These are phyloP conservation scores for Leishmania martiniquensis DNA, from an alignment of 208 protist genomes.

Conservation along the genomic window DNA sequence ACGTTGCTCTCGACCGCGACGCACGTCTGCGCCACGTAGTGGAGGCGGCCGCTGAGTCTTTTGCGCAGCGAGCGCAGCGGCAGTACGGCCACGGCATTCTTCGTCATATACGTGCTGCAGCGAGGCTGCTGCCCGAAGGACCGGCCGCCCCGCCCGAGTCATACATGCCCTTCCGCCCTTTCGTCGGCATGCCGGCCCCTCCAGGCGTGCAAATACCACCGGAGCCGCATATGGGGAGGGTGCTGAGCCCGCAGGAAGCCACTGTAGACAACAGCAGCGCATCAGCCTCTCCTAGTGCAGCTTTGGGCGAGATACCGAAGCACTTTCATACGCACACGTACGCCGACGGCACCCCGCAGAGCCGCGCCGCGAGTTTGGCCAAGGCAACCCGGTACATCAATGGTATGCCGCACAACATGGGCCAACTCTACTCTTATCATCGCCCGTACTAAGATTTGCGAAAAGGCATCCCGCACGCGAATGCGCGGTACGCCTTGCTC, in stretches of 20 bases:
- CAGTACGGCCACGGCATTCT: slow-evolving; percentile 71
- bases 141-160: slow-evolving; percentile 39
- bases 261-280: slow-evolving; percentile 12
- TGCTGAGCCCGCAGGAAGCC: slow-evolving; percentile 18
- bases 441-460: slow-evolving; percentile 83
- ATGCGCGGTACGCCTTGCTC: too few species aligned
- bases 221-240: slow-evolving; percentile 43
- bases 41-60: slow-evolving; percentile 57
- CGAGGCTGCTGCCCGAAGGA: slow-evolving; percentile 11
- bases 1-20: slow-evolving; percentile 38
- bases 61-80: slow-evolving; percentile 43
- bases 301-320: slow-evolving; percentile 8
- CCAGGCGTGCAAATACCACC: slow-evolving; percentile 57
- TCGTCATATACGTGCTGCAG: slow-evolving; percentile 32
- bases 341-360: slow-evolving; percentile 34
- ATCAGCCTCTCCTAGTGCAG: background rate
- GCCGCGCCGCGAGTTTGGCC: slow-evolving; percentile 21
- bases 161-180: slow-evolving; percentile 85
- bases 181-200: slow-evolving; percentile 52
- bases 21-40: slow-evolving; percentile 63
- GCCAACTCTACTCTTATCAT: slow-evolving; percentile 87
- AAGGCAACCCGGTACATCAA: slow-evolving; percentile 38
- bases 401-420: slow-evolving; percentile 77
- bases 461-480: too few species aligned
- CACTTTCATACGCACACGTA: slow-evolving; percentile 33